Percentiles rank a stretch among this genome's conserved stretches.
Evolutionary conservation across 1,284 basidiomycete genomes (phyloP).

Genomic region (Ceratobasidium sp.): DNA sequence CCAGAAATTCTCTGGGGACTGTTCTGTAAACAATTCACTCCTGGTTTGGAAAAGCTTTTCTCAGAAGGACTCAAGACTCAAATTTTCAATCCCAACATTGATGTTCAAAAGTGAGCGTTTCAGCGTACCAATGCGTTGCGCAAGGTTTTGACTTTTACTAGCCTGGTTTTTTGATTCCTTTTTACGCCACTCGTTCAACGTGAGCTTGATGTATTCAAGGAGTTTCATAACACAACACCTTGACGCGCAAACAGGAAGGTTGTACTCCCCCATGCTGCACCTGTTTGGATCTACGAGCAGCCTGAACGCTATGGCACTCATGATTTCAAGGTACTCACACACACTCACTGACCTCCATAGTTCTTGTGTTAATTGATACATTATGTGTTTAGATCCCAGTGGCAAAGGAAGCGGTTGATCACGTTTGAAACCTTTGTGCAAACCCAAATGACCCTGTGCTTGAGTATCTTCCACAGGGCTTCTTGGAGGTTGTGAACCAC

Average conservation of each 20-base stretch:
- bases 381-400: background rate
- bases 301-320: background rate
- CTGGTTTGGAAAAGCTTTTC: constrained; percentile 55
- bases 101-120: constrained; percentile 56
- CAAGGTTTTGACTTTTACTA: background rate
- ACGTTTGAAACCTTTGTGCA: background rate
- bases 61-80: constrained; percentile 56
- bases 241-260: background rate
- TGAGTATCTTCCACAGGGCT: background rate
- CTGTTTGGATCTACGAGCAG: background rate
- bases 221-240: background rate
- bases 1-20: constrained; percentile 59
- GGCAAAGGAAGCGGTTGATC: background rate
- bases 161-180: background rate
- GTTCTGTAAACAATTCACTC: constrained; percentile 54
- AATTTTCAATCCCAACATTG: constrained; percentile 56
- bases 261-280: constrained; percentile 3
- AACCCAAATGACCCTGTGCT: background rate
- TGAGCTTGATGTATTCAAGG: background rate
- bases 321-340: background rate
- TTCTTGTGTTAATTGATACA: too few relatives aligned
- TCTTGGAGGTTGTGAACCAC: background rate
- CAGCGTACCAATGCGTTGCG: background rate
- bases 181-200: background rate
- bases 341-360: too few relatives aligned